Base-by-base conservation (phyloP, 257 asterid species). In the Solanum paucissectum region DNA sequence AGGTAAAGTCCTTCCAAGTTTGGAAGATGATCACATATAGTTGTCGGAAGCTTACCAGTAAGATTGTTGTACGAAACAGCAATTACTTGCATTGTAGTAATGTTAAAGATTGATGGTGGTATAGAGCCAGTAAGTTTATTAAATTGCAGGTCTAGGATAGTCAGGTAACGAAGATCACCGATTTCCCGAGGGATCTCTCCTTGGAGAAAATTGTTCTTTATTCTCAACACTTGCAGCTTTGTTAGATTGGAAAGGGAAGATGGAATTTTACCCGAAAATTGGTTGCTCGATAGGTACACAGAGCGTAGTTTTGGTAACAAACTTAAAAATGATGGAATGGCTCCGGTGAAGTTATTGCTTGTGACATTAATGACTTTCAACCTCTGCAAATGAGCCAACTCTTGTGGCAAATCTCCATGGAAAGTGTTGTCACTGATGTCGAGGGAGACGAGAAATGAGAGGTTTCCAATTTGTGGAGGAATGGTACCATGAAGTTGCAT, bases 241-340 rank as follows among this genome's bases (percentile, higher is more conserved):
- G 79, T 72, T 72, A 72, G 8, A 33, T 72, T 72, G n/a, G 79
- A 72, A 72, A 72, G 27, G 44, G 7, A 72, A 1, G 79, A 18
- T 33, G 44, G 79, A 72, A 33, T 72, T 18, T 73, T 7, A 2
- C 82, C 82, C 2, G 18, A 20, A 73, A 73, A 73, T 36, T 73
- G 82, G 82, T 73, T 73, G 0, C 2, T 21, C 2, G 27, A 8
- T 1, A 60, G 68, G 12, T 21, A 9, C 12, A 60, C 0, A 9
- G 0, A 21, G 2, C 3, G 6, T 3, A 60, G 68, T 13, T 60
- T 23, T 0, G 6, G 6, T 60, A 60, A 60, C 13, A 60, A 60
- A 60, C 29, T 9, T 60, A 60, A 23, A 60, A 60, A 60, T 23
- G 29, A 3, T 9, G 69, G 69, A 60, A 60, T 60, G 27, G 13